These are phyloP conservation scores for Hypholoma sublateritium DNA, from an alignment of 768 basidiomycete genomes.

Conservation along the genomic window DNA sequence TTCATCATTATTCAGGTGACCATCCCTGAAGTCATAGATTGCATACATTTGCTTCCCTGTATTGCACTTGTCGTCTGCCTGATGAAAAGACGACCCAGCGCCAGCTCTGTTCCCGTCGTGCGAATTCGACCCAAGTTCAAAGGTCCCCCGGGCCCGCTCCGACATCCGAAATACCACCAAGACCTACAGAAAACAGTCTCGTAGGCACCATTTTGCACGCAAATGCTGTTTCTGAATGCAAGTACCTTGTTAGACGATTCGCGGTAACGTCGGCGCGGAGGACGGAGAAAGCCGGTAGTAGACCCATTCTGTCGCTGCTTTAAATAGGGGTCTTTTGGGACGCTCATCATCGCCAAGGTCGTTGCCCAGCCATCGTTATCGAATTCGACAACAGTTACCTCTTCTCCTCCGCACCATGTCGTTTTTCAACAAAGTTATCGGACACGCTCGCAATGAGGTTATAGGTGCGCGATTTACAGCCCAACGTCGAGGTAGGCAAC, in stretches of 20 bases:
- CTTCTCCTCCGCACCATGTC: conserved; percentile 36
- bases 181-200: too few relatives aligned
- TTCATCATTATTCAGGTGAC: too few relatives aligned
- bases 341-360: background rate
- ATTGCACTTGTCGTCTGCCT: too few relatives aligned
- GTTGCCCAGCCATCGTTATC: background rate
- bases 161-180: too few relatives aligned
- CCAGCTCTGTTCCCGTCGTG: too few relatives aligned
- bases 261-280: background rate
- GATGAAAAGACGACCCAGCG: too few relatives aligned
- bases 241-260: too few relatives aligned
- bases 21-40: too few relatives aligned
- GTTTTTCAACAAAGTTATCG: conserved; percentile 39
- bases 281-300: background rate
- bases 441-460: conserved; percentile 41
- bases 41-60: too few relatives aligned
- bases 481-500: background rate
- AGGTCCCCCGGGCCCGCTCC: too few relatives aligned
- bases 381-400: conserved; percentile 1
- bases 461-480: conserved; percentile 26
- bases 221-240: background rate
- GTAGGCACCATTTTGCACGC: too few relatives aligned
- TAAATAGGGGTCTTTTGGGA: background rate
- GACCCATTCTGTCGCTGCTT: background rate
- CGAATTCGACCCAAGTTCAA: too few relatives aligned